phyloP scores from a whole-genome alignment of 345 rosid species.

The Tarenaya hassleriana region DNA sequence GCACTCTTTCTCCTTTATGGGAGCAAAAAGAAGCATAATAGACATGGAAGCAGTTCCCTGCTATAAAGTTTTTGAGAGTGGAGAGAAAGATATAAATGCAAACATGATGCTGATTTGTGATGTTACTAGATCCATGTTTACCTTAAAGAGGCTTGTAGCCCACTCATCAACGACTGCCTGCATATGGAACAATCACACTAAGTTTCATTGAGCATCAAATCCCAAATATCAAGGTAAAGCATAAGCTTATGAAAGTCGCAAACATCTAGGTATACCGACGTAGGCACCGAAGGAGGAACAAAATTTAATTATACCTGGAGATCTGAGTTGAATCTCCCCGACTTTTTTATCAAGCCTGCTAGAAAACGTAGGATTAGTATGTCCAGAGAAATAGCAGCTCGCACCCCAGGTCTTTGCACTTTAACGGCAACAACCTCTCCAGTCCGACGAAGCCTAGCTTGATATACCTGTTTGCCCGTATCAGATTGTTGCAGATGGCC shows the following conservation, averaged over 20 bases:
- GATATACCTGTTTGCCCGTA: conserved; percentile 54
- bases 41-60: not conserved
- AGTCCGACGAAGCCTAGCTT: conserved; percentile 69
- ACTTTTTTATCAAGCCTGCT: conserved; percentile 63
- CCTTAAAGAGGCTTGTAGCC: conserved; percentile 96
- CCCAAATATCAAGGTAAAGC: not conserved
- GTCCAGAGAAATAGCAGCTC: conserved; percentile 87
- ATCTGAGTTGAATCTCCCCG: conserved; percentile 73
- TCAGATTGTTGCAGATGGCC: conserved; percentile 2
- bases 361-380: conserved; percentile 69
- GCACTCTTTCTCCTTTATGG: conserved; percentile 9
- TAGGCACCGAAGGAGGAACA: not conserved
- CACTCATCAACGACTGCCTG: conserved; percentile 95
- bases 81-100: conserved; percentile 4
- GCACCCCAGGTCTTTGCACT: conserved; percentile 95
- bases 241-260: conserved; percentile 7
- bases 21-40: conserved; percentile 11
- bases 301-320: conserved; percentile 46
- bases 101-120: conserved; percentile 12
- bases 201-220: conserved; percentile 2
- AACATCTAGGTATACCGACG: conserved; percentile 9
- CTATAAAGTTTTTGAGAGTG: not conserved
- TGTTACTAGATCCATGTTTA: conserved; percentile 23
- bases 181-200: conserved; percentile 25
- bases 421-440: conserved; percentile 79